A percentile compares a stretch with the other conserved stretches of the same genome.
Evolutionary conservation across 371 early-diverging fungal species (phyloP).

Genomic region (Massospora cicadina): DNA sequence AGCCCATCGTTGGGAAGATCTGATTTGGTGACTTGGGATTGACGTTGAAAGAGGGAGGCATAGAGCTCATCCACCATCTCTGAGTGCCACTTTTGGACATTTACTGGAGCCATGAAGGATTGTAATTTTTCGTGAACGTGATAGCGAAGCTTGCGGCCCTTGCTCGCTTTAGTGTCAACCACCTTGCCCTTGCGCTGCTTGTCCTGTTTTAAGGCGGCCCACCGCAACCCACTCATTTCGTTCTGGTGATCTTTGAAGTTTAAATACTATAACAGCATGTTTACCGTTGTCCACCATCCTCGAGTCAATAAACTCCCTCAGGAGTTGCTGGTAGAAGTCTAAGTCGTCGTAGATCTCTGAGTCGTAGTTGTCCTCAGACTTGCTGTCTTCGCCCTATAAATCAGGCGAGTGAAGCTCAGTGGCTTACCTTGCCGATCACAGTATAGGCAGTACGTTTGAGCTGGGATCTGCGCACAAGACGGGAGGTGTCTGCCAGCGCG

Average conservation of each 20-base stretch:
- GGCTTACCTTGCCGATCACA: slow-evolving; percentile 23
- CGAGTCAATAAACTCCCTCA: slow-evolving; percentile 84
- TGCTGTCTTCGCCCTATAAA: slow-evolving; percentile 14
- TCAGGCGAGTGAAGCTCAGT: slow-evolving; percentile 8
- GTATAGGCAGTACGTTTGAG: slow-evolving; percentile 50
- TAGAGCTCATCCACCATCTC: slow-evolving; percentile 79
- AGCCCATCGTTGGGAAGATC: background rate
- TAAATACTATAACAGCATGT: background rate
- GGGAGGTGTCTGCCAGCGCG: slow-evolving; percentile 46
- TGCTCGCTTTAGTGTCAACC: slow-evolving; percentile 74
- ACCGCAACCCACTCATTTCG: slow-evolving; percentile 46
- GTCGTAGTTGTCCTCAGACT: slow-evolving; percentile 20
- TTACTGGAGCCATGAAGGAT: slow-evolving; percentile 89
- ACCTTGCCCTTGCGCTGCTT: slow-evolving; percentile 56
- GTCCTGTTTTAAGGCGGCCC: slow-evolving; percentile 53
- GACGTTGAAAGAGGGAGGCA: slow-evolving; percentile 36
- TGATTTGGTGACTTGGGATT: background rate
- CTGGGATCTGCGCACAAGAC: slow-evolving; percentile 70
- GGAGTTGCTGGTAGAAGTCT: slow-evolving; percentile 82
- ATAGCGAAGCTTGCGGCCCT: slow-evolving; percentile 79
- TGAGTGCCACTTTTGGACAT: slow-evolving; percentile 75
- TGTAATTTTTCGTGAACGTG: slow-evolving; percentile 86
- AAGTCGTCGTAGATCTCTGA: slow-evolving; percentile 84
- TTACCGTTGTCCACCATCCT: slow-evolving; percentile 57
- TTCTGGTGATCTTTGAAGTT: background rate